Conservation (phyloP, 176 grass and related monocot species). For the Raddia distichophylla region DNA sequence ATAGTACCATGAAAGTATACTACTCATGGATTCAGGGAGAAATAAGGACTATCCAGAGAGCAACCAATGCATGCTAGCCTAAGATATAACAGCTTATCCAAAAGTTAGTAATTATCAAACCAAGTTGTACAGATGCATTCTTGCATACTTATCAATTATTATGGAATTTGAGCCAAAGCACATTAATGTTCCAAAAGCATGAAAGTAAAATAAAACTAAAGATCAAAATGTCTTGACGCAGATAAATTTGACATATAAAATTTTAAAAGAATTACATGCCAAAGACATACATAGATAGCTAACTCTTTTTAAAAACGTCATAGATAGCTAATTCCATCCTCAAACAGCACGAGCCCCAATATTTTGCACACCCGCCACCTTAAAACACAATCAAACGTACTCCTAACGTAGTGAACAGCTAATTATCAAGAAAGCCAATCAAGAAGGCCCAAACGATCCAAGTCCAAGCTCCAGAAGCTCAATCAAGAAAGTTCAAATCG, state of each 20-base stretch:
- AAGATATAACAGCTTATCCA: background rate
- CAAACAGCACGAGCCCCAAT: conserved; percentile 9
- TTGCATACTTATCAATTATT: background rate
- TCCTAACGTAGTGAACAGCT: background rate
- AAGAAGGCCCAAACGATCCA: background rate
- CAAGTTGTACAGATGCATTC: background rate
- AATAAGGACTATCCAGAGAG: background rate
- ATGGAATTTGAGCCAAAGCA: background rate
- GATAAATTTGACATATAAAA: background rate
- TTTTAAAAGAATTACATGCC: background rate
- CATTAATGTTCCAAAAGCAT: background rate
- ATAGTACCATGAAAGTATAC: background rate
- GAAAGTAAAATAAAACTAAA: background rate
- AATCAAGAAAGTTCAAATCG: background rate
- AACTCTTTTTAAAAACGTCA: background rate
- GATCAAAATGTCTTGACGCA: background rate
- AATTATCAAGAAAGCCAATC: background rate
- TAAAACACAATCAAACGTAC: background rate
- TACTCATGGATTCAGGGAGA: background rate
- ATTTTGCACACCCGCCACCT: background rate
- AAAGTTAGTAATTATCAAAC: background rate
- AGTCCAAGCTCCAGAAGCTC: background rate
- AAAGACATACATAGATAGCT: background rate
- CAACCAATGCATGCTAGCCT: background rate
- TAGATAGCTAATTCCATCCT: background rate